Conservation (phyloP, 306 rosid genomes). For the Inga laurina region DNA sequence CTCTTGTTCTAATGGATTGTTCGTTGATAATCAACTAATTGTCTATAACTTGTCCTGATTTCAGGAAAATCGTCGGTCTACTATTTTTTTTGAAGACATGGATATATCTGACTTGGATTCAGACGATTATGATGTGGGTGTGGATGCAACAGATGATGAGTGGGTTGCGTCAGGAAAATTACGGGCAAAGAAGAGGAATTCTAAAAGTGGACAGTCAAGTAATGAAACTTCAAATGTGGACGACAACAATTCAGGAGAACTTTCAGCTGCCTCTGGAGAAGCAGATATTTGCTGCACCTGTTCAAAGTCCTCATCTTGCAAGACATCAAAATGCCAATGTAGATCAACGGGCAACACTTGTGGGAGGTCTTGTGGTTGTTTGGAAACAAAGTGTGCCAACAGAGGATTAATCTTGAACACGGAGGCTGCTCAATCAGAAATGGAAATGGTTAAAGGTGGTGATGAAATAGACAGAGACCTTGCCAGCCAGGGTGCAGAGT, state of each 20-base stretch:
- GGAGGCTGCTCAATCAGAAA: constrained; percentile 15
- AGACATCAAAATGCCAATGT: constrained; percentile 78
- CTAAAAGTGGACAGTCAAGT: constrained; percentile 41
- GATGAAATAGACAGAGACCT: constrained; percentile 50
- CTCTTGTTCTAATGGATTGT: not conserved
- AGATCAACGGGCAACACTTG: constrained; percentile 54
- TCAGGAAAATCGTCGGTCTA: constrained; percentile 77
- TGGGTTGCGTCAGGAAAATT: constrained; percentile 52
- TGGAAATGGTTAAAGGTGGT: constrained; percentile 33
- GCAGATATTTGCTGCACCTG: constrained; percentile 75
- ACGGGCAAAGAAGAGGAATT: constrained; percentile 43
- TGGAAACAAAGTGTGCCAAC: constrained; percentile 66
- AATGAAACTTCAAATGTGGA: constrained; percentile 31
- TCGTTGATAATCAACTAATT: constrained; percentile 8
- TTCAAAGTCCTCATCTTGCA: constrained; percentile 70
- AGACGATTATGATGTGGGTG: constrained; percentile 45
- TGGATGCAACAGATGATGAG: constrained; percentile 50
- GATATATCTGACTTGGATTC: constrained; percentile 63
- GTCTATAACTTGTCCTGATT: not conserved
- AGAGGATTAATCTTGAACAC: constrained; percentile 40
- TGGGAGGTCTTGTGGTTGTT: constrained; percentile 76
- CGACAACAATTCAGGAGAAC: constrained; percentile 38
- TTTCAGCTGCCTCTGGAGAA: constrained; percentile 28
- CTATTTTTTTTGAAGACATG: constrained; percentile 76
- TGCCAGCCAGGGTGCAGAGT: constrained; percentile 82